Evolutionary conservation across 768 basidiomycete species (phyloP), one percentile per base, ranked within the genome.

Genomic region (Lepiota brunneoincarnata): DNA sequence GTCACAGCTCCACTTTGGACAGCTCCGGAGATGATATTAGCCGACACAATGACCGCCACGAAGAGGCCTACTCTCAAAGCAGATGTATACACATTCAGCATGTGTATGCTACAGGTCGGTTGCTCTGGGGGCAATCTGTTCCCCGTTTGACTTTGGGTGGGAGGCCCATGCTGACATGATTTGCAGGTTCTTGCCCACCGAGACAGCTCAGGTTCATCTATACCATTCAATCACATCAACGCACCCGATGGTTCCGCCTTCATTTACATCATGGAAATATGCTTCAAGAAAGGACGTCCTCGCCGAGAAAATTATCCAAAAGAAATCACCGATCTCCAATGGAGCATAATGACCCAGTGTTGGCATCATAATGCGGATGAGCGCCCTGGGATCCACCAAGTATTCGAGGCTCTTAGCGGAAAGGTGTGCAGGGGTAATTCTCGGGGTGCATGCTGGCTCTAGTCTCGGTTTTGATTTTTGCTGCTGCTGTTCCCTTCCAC

Each of bases 51-150:
- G 2, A 14, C 28, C 7, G 28, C 7, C n/a, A 17, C 18, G 14
- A 11, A 34, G 0, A 28, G 45, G 10, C 45, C 31, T 18, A 47
- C 31, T 5, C 35, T 47, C 45, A 35, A 35, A 20, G 17, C 45
- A 4, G 45, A 47, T n/a, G 28, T 35, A 17, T 47, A 47, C 18
- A 31, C 31, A 18, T 47, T 47, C n/a, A 20, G 45, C 18, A 34
- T 47, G 24, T 46, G 44, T 31, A 46, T 46, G 44, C 15, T 47
- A 9, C 45, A 47, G 45, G 45, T 47, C 35, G 6, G 45, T 47
- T 18, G 10, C 18, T 18, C 3, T 20, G 12, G 18, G 31, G 31
- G 17, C 4, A 12, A 18, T 12, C 15, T 1, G 42, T 6, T 6
- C 6, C 18, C 6, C 45, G 20, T 5, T 11, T 34, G n/a, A 17